Evolutionary conservation across 352 stramenopile species (phyloP), one percentile per base, ranked within the genome.

Genomic region (Globisporangium alternatum): DNA sequence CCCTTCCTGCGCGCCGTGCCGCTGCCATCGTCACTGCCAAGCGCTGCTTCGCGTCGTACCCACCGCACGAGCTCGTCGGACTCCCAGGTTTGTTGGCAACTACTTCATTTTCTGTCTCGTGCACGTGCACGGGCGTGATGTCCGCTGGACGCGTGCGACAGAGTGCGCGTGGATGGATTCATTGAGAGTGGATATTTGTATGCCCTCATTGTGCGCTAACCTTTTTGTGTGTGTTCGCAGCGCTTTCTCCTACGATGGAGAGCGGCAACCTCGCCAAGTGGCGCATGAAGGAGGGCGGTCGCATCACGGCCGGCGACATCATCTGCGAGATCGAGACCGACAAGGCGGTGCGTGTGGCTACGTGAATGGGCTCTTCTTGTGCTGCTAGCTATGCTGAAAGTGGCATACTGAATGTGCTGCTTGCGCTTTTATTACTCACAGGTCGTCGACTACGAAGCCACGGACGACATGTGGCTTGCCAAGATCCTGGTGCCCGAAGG

Each of bases 321-420:
- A 89, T 99, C 61, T 98, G 93, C 75, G 86, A 98, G 67, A 97
- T 99, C 62, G 97, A 99, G 78, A 99, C 97, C 2, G 97, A 99
- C 84, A 99, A 99, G 85, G 97, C 97, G 13, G 96, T 80, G 58
- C 37, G 72, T 69, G 48, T 13, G 41, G 21, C 6, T 10, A 44
- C 19, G 0, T 54, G 48, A 25, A 54, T 30, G 4, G 5, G 19
- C 39, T 4, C 13, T 45, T 52, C 13, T 43, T 54, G 8, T 33
- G 19, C 33, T 56, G 35, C 7, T 63, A 10, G n/a, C n/a, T 35
- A 5, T 60, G 21, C 21, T 9, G 9, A n/a, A 22, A n/a, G 47
- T 33, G 25, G 19, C 5, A 6, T 19, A 30, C 13, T 54, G 13
- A n/a, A 45, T 44, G 19, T 35, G 10, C 12, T 2, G 8, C n/a